A percentile compares a stretch with the other conserved stretches of the same genome.
phyloP scores from a whole-genome alignment of 2,329 filamentous ascomycete species.

The Arthroderma sp. region DNA sequence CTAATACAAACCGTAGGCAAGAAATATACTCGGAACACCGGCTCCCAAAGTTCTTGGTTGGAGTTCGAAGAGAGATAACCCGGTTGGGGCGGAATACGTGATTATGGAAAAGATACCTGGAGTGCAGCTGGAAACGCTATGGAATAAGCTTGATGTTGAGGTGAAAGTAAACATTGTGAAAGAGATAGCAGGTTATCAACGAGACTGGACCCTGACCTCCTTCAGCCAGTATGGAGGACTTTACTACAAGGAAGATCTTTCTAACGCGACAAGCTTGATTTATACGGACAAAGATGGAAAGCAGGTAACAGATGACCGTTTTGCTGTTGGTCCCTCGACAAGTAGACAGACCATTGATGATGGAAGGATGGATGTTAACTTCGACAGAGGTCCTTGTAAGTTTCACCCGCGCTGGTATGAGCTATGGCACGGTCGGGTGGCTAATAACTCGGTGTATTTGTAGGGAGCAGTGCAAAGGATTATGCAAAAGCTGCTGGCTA shows the following conservation, averaged over 20 bases:
- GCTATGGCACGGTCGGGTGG: slow-evolving; percentile 12
- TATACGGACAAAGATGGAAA: slow-evolving; percentile 14
- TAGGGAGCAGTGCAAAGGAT: slow-evolving; percentile 25
- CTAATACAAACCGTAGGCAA: not conserved
- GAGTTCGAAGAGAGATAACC: slow-evolving; percentile 13
- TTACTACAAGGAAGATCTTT: slow-evolving; percentile 18
- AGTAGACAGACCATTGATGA: slow-evolving; percentile 18
- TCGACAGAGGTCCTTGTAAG: slow-evolving; percentile 19
- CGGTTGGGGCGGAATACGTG: slow-evolving; percentile 17
- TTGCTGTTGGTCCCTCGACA: slow-evolving; percentile 17
- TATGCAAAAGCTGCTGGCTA: slow-evolving; percentile 23
- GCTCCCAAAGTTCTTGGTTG: slow-evolving; percentile 12
- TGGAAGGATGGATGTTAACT: slow-evolving; percentile 14
- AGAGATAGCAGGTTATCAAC: slow-evolving; percentile 16
- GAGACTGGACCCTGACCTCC: slow-evolving; percentile 18
- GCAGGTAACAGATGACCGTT: slow-evolving; percentile 16
- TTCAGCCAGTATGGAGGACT: slow-evolving; percentile 15
- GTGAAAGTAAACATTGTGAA: slow-evolving; percentile 15
- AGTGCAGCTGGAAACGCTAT: slow-evolving; percentile 14
- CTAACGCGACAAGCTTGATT: slow-evolving; percentile 16
- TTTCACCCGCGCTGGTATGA: slow-evolving; percentile 8
- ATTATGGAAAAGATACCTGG: slow-evolving; percentile 17
- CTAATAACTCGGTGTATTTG: not conserved
- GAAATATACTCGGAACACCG: not conserved
- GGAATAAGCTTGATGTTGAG: slow-evolving; percentile 13